A percentile compares a stretch with the other conserved stretches of the same genome.
Evolutionary conservation across 257 asterid species (phyloP).

Genomic region (Buddleja alternifolia): DNA sequence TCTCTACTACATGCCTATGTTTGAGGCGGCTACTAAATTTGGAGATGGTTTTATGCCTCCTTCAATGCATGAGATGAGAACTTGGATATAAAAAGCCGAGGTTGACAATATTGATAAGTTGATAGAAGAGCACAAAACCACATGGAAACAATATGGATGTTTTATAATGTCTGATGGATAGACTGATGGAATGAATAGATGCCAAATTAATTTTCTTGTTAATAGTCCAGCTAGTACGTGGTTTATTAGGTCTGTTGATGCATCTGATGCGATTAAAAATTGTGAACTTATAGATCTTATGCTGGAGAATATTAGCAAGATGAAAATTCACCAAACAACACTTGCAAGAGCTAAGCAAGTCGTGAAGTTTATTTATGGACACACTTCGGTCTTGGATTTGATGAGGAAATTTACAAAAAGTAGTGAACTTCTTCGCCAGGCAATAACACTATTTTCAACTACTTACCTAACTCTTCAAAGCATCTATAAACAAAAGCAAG

Average conservation of each 20-base stretch:
- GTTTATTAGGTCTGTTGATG: background rate
- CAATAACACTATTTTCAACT: background rate
- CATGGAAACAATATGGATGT: background rate
- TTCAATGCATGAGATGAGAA: too few species aligned
- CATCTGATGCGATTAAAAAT: background rate
- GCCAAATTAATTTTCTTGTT: background rate
- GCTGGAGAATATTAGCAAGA: background rate
- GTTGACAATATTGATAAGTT: background rate
- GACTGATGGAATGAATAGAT: too few species aligned
- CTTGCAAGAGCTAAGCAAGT: too few species aligned
- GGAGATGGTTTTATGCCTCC: too few species aligned
- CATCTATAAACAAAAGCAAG: too few species aligned
- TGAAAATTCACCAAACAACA: background rate
- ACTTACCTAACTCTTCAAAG: background rate
- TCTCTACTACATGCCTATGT: too few species aligned
- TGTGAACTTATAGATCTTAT: background rate
- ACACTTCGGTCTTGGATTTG: background rate
- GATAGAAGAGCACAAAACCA: background rate
- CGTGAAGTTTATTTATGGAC: constrained; percentile 1
- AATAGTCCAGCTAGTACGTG: background rate
- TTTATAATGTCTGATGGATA: background rate
- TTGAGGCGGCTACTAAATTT: too few species aligned
- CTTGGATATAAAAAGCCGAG: too few species aligned
- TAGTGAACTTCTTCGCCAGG: background rate
- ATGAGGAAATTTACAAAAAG: background rate